Evolutionary conservation across 2,329 filamentous ascomycete species (phyloP), one percentile per base, ranked within the genome.

Genomic region (Phyllosticta citribraziliensis): DNA sequence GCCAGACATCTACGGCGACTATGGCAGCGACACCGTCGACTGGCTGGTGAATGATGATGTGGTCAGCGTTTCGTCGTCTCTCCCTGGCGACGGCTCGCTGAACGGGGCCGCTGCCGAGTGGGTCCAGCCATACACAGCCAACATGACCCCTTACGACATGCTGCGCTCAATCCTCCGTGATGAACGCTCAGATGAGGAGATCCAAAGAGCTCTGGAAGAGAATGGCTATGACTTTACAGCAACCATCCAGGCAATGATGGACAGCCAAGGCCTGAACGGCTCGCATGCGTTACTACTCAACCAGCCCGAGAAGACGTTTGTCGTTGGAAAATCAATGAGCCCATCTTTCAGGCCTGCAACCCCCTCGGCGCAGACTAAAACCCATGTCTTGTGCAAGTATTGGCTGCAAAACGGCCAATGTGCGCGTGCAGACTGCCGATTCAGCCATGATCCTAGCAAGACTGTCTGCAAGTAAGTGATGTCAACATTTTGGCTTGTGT

Each of bases 131-230:
- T 82, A 84, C 71, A 88, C 88, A 69, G 84, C 85, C 61, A 92
- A 97, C 70, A 97, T 99, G 93, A 95, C 90, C 62, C 93, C 94
- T 0, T 96, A 97, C 75, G 94, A 99, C 72, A 97, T 99, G 84
- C 81, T 99, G 61, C 89, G 94, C 64, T 97, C 93, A 5, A 95
- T 99, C 51, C 80, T 99, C 25, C 91, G 93, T 55, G 91, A 94
- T 67, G 86, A 90, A 60, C 88, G 89, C 69, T 88, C 90, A 2
- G 93, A 97, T 68, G 92, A 97, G 57, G 94, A 99, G 74, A 93
- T 99, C 55, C 92, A 97, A 72, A 82, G 86, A n/a, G 90, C 93
- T 4, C 82, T 99, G 55, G 90, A 93, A 66, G 82, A 85, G 62
- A 93, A 97, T 72, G 88, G 89, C 61, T 99, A 97, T 71, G 94